Percentiles rank a stretch among this genome's conserved stretches.
These are phyloP conservation scores for Vaccinium darrowii DNA, from an alignment of 148 eudicot genomes.

Conservation along the genomic window DNA sequence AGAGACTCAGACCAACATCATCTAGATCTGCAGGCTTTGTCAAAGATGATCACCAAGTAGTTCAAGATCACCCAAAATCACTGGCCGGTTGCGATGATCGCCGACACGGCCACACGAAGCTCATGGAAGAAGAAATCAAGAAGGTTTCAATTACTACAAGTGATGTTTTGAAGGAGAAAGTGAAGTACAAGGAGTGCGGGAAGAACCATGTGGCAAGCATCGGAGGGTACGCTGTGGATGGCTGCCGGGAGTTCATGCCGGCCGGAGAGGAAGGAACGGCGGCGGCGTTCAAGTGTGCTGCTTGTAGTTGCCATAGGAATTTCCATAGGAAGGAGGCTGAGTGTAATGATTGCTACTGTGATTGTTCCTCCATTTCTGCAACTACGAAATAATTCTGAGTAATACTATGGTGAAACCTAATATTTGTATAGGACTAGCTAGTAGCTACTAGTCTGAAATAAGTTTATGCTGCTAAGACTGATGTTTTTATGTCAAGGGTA, in stretches of 20 bases:
- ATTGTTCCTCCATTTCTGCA: conserved; percentile 10
- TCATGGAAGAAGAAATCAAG: background rate
- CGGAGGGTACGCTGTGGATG: conserved; percentile 38
- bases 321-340: conserved; percentile 25
- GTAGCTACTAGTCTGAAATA: too few species aligned
- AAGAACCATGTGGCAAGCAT: conserved; percentile 42
- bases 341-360: conserved; percentile 4
- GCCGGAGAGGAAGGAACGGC: conserved; percentile 30
- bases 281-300: conserved; percentile 35
- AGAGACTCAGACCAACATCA: background rate
- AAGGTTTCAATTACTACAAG: background rate
- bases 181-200: conserved; percentile 34
- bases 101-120: background rate
- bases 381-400: background rate
- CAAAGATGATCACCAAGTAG: background rate
- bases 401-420: background rate
- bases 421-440: background rate
- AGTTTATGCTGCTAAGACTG: background rate
- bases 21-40: background rate
- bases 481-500: background rate
- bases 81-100: background rate
- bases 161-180: background rate
- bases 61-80: background rate
- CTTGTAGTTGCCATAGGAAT: conserved; percentile 38
- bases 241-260: conserved; percentile 46